Base-by-base conservation (phyloP, 2,329 filamentous ascomycete genomes). In the Stagonosporopsis rhizophila region DNA sequence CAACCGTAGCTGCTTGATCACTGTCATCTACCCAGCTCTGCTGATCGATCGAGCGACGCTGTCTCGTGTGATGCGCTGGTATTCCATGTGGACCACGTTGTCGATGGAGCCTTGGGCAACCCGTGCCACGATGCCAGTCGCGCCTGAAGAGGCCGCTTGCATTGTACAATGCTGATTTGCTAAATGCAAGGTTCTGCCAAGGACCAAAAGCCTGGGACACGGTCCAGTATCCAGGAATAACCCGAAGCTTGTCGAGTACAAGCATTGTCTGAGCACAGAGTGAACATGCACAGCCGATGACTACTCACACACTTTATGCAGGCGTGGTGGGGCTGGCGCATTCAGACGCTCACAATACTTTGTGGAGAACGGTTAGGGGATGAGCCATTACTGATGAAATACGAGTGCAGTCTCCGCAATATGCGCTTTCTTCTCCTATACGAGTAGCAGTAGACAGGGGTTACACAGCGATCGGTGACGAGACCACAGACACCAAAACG, bases 201-300 rank as follows among this genome's bases (percentile, higher is more conserved):
- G 12, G 19, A 28, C 34, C 45, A 15, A 11, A 2, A n/a, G 6
- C 9, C 23, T 22, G 45, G 28, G 8, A 45, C 6, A 23, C 44
- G 37, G 37, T 23, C 46, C 48, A n/a, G 23, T 22, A 9, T 41
- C 23, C 30, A 40, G 27, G 28, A 45, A 46, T 27, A 3, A 32
- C 42, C 11, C 59, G 46, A 66, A 61, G 63, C 55, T 62, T 65
- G 23, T 41, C 37, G 19, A 9, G 32, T 44, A 57, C 40, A 65
- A 61, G 58, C 56, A 51, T 65, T 30, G 23, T 39, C 19, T 19
- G 34, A 45, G 37, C 42, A 50, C 41, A 20, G 25, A 40, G 40
- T 39, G 35, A 42, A 42, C 3, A 37, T 42, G 38, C 42, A 44
- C 25, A 20, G 14, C 38, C 17, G 20, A 27, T 27, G 11, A 37